Evolutionary conservation across 2,329 filamentous ascomycete genomes (phyloP).

Genomic region (Orbilia ellipsospora): DNA sequence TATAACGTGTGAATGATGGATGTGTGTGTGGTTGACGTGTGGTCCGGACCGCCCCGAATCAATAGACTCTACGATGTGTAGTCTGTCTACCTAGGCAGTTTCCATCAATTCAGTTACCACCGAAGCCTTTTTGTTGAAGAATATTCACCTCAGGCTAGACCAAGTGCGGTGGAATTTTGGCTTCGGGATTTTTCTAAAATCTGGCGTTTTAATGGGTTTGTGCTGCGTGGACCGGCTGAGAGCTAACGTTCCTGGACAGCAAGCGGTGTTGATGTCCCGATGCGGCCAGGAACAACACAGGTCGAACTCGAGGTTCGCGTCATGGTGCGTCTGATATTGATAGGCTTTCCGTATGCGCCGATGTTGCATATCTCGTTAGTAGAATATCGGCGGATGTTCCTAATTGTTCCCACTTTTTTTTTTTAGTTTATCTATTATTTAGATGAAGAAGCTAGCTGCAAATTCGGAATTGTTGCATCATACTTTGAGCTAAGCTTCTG

Average conservation of each 20-base stretch:
- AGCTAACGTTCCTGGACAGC: slow-evolving; percentile 29
- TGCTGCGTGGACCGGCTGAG: slow-evolving; percentile 6
- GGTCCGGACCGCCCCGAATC: slow-evolving; percentile 6
- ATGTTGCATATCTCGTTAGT: neutral
- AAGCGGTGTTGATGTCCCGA: slow-evolving; percentile 6
- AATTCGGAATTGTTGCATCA: slow-evolving; percentile 43
- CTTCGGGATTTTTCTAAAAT: neutral
- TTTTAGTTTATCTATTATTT: no score
- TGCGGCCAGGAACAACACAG: slow-evolving; percentile 51
- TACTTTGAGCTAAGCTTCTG: neutral
- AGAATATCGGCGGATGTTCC: no score
- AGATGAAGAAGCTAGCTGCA: slow-evolving; percentile 5
- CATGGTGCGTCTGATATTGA: slow-evolving; percentile 10
- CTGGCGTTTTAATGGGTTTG: slow-evolving; percentile 22
- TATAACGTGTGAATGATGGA: slow-evolving; percentile 2
- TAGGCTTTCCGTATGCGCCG: neutral
- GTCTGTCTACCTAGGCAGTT: neutral
- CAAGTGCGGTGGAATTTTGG: slow-evolving; percentile 19
- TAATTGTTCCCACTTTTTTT: no score
- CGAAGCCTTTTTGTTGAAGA: no score
- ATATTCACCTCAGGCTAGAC: slow-evolving; percentile 6
- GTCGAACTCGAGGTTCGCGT: slow-evolving; percentile 24
- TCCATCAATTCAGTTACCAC: neutral
- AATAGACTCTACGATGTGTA: no score
- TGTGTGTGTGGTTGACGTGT: slow-evolving; percentile 2